These are phyloP conservation scores for Phytomonas sp. DNA, from an alignment of 208 protist species.

Conservation along the genomic window DNA sequence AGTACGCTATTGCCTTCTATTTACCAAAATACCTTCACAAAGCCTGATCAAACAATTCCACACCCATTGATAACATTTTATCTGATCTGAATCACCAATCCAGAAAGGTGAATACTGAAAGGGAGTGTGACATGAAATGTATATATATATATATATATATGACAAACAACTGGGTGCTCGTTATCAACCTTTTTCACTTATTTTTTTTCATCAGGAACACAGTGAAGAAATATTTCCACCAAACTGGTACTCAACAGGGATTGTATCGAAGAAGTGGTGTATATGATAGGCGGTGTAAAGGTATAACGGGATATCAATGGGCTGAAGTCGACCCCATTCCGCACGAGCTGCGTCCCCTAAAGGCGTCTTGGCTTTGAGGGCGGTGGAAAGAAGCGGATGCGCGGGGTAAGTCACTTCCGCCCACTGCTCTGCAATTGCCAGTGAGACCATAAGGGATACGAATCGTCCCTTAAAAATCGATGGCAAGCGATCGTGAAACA, in stretches of 20 bases:
- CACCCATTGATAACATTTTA: not conserved
- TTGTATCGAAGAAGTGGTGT: slow-evolving; percentile 64
- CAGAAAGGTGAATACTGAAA: not conserved
- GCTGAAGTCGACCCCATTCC: slow-evolving; percentile 82
- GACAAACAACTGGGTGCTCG: not conserved
- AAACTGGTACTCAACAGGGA: slow-evolving; percentile 63
- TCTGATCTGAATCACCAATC: not conserved
- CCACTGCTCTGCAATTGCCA: slow-evolving; percentile 74
- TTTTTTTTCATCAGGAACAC: slow-evolving; percentile 14
- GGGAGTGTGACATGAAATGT: not conserved
- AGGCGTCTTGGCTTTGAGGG: slow-evolving; percentile 74
- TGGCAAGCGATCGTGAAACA: slow-evolving; percentile 71
- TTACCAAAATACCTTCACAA: not conserved
- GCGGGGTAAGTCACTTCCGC: slow-evolving; percentile 77
- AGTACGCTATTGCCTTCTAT: not conserved
- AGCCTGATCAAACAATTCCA: not conserved
- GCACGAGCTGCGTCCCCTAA: slow-evolving; percentile 87
- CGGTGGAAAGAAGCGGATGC: slow-evolving; percentile 70
- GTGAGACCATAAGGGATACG: slow-evolving; percentile 55
- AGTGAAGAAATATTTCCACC: slow-evolving; percentile 66
- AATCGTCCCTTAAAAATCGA: slow-evolving; percentile 47
- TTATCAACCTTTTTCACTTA: slow-evolving; percentile 14
- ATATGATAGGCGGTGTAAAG: slow-evolving; percentile 78
- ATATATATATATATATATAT: not conserved
- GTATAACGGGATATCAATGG: slow-evolving; percentile 77